Conservation (phyloP, 805 yeast species). For the Candida andamanensis region DNA sequence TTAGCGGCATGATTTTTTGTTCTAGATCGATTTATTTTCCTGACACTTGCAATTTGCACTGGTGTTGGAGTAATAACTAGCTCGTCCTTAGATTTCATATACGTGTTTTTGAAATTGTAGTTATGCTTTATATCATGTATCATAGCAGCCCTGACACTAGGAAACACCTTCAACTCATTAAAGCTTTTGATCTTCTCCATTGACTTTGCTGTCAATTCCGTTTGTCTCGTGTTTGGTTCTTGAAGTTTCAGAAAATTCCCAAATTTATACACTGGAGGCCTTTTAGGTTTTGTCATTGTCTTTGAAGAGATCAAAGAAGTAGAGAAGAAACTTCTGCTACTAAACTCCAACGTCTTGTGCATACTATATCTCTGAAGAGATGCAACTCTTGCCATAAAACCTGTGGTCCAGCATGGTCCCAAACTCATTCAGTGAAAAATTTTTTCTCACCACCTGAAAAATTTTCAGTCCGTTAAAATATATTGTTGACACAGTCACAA, state of each 20-base stretch:
- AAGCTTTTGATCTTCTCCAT: slow-evolving; percentile 53
- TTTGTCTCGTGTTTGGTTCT: slow-evolving; percentile 33
- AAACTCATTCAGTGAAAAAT: too few species aligned
- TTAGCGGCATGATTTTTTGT: slow-evolving; percentile 20
- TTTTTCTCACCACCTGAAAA: too few species aligned
- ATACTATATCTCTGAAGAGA: too few species aligned
- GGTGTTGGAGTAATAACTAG: slow-evolving; percentile 59
- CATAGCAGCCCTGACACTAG: slow-evolving; percentile 60
- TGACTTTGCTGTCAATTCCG: slow-evolving; percentile 24
- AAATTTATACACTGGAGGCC: slow-evolving; percentile 20
- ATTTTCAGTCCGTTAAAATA: too few species aligned
- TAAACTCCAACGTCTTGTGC: too few species aligned
- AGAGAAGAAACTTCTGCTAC: too few species aligned
- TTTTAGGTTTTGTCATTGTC: slow-evolving; percentile 2
- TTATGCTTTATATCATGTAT: slow-evolving; percentile 44
- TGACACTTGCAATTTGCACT: slow-evolving; percentile 74
- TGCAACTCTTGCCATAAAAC: too few species aligned
- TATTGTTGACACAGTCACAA: too few species aligned
- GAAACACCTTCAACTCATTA: slow-evolving; percentile 60
- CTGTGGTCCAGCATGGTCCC: too few species aligned
- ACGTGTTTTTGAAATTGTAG: slow-evolving; percentile 30
- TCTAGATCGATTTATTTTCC: slow-evolving; percentile 45
- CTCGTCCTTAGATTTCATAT: slow-evolving; percentile 24
- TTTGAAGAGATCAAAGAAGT: too few species aligned
- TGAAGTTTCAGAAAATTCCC: slow-evolving; percentile 48